These are phyloP conservation scores for Irpex sp. DNA, from an alignment of 1,284 basidiomycete species.

Conservation along the genomic window DNA sequence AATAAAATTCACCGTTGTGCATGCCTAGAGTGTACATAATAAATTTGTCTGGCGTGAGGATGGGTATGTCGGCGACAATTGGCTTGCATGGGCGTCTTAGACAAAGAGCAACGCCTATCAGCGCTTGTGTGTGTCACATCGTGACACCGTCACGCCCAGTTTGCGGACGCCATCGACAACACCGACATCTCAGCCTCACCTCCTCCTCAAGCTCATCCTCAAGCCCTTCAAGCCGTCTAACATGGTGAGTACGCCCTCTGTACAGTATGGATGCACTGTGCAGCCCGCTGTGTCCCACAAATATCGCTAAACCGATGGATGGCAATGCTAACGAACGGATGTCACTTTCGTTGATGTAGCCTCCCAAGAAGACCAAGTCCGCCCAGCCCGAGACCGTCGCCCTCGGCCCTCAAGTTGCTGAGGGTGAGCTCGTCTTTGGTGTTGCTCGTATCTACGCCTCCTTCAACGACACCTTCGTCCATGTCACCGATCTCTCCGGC, in stretches of 20 bases:
- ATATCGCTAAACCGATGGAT: slow-evolving; percentile 32
- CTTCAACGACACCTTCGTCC: slow-evolving; percentile 99
- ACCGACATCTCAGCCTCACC: background rate
- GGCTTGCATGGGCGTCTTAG: too few species aligned
- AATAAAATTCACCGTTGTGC: too few species aligned
- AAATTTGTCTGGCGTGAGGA: background rate
- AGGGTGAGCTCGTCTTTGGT: slow-evolving; percentile 94
- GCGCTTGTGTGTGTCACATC: background rate
- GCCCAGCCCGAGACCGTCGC: slow-evolving; percentile 81
- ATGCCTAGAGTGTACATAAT: background rate
- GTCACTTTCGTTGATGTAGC: slow-evolving; percentile 36
- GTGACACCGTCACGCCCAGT: background rate
- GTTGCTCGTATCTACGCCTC: slow-evolving; percentile 97
- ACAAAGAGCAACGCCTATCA: background rate
- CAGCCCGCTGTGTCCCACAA: slow-evolving; percentile 1
- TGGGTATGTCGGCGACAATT: background rate
- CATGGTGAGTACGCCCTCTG: slow-evolving; percentile 23
- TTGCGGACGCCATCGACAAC: background rate
- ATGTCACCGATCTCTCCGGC: slow-evolving; percentile 98
- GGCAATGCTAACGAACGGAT: slow-evolving; percentile 38
- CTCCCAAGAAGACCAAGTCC: slow-evolving; percentile 78
- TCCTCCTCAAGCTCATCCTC: slow-evolving; percentile 8
- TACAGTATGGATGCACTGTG: background rate
- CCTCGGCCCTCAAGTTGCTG: slow-evolving; percentile 91
- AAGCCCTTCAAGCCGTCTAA: slow-evolving; percentile 13